Base-by-base conservation (phyloP, 345 rosid species). In the Euclidium syriacum region DNA sequence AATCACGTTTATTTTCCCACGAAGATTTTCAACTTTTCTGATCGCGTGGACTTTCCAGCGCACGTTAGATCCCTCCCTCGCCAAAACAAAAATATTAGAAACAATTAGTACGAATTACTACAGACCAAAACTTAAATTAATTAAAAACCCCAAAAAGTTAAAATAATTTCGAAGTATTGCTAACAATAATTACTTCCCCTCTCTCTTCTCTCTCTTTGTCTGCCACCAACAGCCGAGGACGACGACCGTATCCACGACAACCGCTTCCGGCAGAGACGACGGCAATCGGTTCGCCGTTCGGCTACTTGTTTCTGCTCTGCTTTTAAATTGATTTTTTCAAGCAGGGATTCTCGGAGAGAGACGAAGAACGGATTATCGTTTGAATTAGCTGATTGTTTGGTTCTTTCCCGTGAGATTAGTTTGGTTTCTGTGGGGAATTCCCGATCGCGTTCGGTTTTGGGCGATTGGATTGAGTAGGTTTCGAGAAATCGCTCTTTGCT, bases 211-310 rank as follows among this genome's bases (percentile, higher is more conserved):
- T 61, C 49, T 66, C 68, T 15, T 9, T 55, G 69, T 63, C 70
- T 71, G 65, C 70, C 59, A 63, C 58, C 70, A 49, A 55, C 49
- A 64, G 75, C 60, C 53, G 46, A 49, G 40, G 75, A 71, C 75
- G 75, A 71, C 75, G 70, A 71, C 75, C 75, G 47, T 62, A 48
- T 55, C 59, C 65, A 54, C 68, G 29, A 38, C 58, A 38, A 62
- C 74, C 53, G 65, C 20, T 39, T 23, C 44, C 58, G 74, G 27
- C 27, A n/a, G 30, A 38, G 38, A 62, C 64, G 52, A 56, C 75
- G 70, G 61, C 49, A 70, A 64, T 64, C 58, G 35, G 23, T 43
- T 3, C 33, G 32, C 59, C 35, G 60, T 49, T 34, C 7, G 41
- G 24, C 16, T 41, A 57, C 70, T 41, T 24, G 48, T 23, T 43